Conservation (phyloP, 495 filamentous ascomycete genomes). For the Talaromyces thailandensis region DNA sequence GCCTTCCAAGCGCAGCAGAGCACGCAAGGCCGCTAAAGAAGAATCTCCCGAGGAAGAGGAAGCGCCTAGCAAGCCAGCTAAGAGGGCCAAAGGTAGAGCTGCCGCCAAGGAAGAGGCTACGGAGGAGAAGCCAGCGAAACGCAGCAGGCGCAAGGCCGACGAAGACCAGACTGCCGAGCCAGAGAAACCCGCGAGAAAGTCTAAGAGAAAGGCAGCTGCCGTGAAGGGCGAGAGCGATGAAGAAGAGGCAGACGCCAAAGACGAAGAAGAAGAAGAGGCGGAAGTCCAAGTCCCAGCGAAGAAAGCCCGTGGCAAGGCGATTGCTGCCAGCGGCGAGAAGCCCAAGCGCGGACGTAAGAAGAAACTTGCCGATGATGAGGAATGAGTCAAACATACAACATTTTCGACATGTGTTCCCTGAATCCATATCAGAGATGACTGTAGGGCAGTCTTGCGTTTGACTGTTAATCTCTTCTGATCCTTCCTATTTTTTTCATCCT, state of each 20-base stretch:
- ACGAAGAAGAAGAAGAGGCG: background rate
- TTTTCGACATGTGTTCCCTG: background rate
- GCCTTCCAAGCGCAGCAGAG: conserved; percentile 13
- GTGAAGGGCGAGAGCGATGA: background rate
- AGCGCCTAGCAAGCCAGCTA: conserved; percentile 11
- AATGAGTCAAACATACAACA: background rate
- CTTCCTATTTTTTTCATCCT: background rate
- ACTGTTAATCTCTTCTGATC: background rate
- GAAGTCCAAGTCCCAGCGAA: background rate
- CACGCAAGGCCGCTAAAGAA: conserved; percentile 11
- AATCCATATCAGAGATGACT: background rate
- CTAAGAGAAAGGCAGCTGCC: conserved; percentile 14
- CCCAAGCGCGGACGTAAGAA: conserved; percentile 25
- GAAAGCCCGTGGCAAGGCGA: conserved; percentile 1
- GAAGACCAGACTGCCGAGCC: background rate
- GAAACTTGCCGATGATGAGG: conserved; percentile 13
- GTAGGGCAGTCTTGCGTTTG: background rate
- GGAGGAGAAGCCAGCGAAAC: conserved; percentile 17
- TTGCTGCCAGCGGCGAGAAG: conserved; percentile 13
- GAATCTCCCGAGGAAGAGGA: background rate
- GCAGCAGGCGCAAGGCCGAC: conserved; percentile 13
- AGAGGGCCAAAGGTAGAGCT: conserved; percentile 3
- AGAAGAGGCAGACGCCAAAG: background rate
- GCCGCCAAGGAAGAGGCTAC: conserved; percentile 6
- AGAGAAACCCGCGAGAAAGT: conserved; percentile 3